These are phyloP conservation scores for Colletotrichum kahawae DNA, from an alignment of 2,329 filamentous ascomycete species.

Conservation along the genomic window DNA sequence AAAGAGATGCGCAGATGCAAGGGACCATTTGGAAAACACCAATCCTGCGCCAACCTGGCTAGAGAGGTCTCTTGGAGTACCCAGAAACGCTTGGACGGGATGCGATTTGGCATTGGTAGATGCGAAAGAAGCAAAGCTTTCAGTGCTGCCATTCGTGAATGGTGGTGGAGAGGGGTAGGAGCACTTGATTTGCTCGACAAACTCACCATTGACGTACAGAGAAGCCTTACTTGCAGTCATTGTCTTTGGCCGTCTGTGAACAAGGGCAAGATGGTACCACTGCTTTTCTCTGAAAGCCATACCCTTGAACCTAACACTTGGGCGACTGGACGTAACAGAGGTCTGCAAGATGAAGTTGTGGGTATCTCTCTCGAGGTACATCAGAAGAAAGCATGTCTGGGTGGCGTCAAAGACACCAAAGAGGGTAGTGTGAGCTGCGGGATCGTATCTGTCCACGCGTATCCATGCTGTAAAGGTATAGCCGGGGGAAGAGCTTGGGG, in stretches of 20 bases:
- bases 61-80: slow-evolving; percentile 88
- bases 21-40: slow-evolving; percentile 81
- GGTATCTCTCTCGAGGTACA: slow-evolving; percentile 93
- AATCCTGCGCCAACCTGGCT: slow-evolving; percentile 74
- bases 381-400: slow-evolving; percentile 91
- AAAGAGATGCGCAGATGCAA: slow-evolving; percentile 89
- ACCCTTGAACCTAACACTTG: slow-evolving; percentile 93
- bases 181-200: slow-evolving; percentile 89
- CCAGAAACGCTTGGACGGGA: slow-evolving; percentile 89
- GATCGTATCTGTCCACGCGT: slow-evolving; percentile 85
- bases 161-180: slow-evolving; percentile 83
- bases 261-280: slow-evolving; percentile 95
- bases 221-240: slow-evolving; percentile 81
- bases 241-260: slow-evolving; percentile 80
- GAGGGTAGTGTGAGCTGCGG: slow-evolving; percentile 85
- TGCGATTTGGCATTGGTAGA: slow-evolving; percentile 62
- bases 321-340: slow-evolving; percentile 82
- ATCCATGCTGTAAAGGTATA: slow-evolving; percentile 94
- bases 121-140: slow-evolving; percentile 74
- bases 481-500: slow-evolving; percentile 77
- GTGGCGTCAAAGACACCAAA: slow-evolving; percentile 94
- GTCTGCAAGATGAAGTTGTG: slow-evolving; percentile 96
- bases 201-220: slow-evolving; percentile 91
- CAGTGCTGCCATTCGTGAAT: slow-evolving; percentile 63
- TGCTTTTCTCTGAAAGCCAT: slow-evolving; percentile 73